Percentiles rank a stretch among this genome's conserved stretches.
Conservation (phyloP, 345 rosid species). For the Bretschneidera sinensis region DNA sequence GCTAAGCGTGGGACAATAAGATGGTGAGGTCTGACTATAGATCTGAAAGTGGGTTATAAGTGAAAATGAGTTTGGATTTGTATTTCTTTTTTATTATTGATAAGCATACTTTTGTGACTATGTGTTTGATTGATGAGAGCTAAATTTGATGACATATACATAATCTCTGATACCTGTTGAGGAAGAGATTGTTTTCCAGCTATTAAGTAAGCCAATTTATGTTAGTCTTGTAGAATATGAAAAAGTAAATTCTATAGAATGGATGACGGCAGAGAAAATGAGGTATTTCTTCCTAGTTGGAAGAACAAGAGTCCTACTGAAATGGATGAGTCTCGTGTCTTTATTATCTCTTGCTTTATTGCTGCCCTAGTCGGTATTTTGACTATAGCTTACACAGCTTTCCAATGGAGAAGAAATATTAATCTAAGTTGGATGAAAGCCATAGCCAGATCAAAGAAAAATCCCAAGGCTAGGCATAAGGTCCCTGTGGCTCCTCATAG, state of each 20-base stretch:
- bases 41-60: too few species aligned
- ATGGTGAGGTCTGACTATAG: too few species aligned
- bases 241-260: constrained; percentile 27
- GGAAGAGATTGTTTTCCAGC: too few species aligned
- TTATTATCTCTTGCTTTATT: constrained; percentile 54
- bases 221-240: constrained; percentile 19
- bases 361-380: constrained; percentile 80
- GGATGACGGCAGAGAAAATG: constrained; percentile 63
- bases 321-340: constrained; percentile 46
- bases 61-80: background rate
- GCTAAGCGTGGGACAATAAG: too few species aligned
- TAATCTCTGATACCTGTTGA: too few species aligned
- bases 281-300: constrained; percentile 44
- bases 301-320: constrained; percentile 45
- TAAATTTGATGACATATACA: too few species aligned
- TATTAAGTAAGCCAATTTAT: background rate
- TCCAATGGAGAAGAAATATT: constrained; percentile 95
- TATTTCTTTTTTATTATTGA: background rate
- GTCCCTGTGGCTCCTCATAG: constrained; percentile 63
- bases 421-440: constrained; percentile 95
- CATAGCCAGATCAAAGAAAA: constrained; percentile 82
- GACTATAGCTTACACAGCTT: constrained; percentile 84
- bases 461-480: constrained; percentile 77
- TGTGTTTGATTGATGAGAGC: too few species aligned
- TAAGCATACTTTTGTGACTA: background rate